Conservation (phyloP, 2,329 filamentous ascomycete genomes). For the Penicillium sp. region DNA sequence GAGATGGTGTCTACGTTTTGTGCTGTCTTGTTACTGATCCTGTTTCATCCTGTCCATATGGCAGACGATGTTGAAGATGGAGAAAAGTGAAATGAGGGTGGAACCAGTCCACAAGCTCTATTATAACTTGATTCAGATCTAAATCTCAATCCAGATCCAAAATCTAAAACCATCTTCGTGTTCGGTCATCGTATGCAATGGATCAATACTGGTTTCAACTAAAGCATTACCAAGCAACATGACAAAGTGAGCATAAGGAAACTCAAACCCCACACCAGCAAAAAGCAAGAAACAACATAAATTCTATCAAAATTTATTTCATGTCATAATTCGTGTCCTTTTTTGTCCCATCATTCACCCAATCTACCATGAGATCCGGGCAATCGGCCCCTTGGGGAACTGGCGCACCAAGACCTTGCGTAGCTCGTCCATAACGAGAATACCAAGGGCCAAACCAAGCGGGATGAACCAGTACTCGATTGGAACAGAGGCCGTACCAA, state of each 20-base stretch:
- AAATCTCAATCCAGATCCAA: neutral
- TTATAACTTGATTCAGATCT: neutral
- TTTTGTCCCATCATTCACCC: neutral
- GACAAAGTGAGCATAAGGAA: neutral
- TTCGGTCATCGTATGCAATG: neutral
- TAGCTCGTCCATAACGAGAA: slow-evolving; percentile 56
- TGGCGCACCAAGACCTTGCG: slow-evolving; percentile 53
- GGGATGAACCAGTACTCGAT: slow-evolving; percentile 58
- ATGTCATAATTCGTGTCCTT: neutral
- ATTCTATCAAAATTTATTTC: neutral
- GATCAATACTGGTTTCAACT: neutral
- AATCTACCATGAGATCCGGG: slow-evolving; percentile 52
- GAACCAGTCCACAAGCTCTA: neutral
- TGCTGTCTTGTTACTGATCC: too few species aligned
- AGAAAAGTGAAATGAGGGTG: neutral
- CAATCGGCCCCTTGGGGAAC: slow-evolving; percentile 50
- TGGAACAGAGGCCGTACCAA: slow-evolving; percentile 53
- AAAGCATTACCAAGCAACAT: neutral
- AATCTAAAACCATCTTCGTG: neutral
- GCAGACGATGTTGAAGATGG: too few species aligned
- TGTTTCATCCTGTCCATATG: too few species aligned
- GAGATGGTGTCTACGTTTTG: too few species aligned
- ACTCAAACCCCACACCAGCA: neutral
- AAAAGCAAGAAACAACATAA: neutral
- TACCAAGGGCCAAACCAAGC: slow-evolving; percentile 52